phyloP scores from a whole-genome alignment of 2,329 filamentous ascomycete species.

The Penicillium sp. region DNA sequence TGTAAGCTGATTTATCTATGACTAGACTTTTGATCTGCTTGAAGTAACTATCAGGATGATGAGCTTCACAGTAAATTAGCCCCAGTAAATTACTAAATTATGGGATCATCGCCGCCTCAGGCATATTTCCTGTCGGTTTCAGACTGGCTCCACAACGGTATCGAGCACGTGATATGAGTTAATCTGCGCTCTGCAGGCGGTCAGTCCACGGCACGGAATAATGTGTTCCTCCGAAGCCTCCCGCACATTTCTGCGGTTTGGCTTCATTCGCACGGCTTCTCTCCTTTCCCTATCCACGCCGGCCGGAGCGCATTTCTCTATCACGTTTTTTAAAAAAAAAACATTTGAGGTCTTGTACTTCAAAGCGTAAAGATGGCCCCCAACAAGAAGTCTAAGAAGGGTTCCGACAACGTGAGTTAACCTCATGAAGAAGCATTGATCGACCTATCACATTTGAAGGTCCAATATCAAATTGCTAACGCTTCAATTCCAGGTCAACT shows the following conservation, averaged over 20 bases:
- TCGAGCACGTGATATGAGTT: background rate
- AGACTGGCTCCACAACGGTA: background rate
- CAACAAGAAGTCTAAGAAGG: conserved; percentile 75
- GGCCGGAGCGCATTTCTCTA: conserved; percentile 47
- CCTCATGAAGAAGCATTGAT: background rate
- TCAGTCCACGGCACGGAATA: conserved; percentile 17
- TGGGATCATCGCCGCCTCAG: conserved; percentile 17
- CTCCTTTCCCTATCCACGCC: conserved; percentile 24
- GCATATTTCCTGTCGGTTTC: background rate
- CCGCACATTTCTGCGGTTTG: conserved; percentile 18
- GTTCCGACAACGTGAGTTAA: conserved; percentile 67
- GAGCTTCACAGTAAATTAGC: background rate
- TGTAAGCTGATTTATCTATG: too few species aligned
- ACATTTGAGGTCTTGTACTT: conserved; percentile 27
- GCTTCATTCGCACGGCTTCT: conserved; percentile 5
- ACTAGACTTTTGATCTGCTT: background rate
- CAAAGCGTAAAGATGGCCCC: conserved; percentile 62
- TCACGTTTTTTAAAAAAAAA: conserved; percentile 15
- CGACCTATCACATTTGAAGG: background rate
- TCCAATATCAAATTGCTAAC: conserved; percentile 13
- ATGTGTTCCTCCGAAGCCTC: background rate
- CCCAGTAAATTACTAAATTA: conserved; percentile 2
- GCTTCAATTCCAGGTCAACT: conserved; percentile 60
- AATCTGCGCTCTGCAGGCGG: background rate
- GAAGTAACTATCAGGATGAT: background rate